Evolutionary conservation across 345 rosid species (phyloP).

Genomic region (Boechera divaricarpa): DNA sequence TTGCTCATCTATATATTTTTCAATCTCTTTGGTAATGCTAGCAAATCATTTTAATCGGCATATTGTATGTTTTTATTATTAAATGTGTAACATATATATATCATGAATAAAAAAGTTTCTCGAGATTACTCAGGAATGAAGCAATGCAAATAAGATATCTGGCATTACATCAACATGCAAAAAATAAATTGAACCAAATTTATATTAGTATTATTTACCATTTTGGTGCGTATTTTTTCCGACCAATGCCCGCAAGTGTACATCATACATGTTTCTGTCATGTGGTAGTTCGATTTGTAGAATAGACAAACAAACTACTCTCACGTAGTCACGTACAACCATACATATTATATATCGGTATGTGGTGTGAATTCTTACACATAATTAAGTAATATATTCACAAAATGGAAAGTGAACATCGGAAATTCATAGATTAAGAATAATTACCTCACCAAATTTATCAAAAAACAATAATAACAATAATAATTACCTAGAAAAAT

Average conservation of each 20-base stretch:
- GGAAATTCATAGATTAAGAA: neutral
- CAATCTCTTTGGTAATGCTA: too few species aligned
- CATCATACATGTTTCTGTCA: conserved; percentile 13
- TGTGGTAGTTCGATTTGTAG: conserved; percentile 33
- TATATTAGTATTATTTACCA: neutral
- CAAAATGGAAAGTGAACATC: conserved; percentile 10
- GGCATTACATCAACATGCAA: too few species aligned
- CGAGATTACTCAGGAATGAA: too few species aligned
- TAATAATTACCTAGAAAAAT: neutral
- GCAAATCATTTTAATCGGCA: too few species aligned
- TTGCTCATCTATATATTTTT: too few species aligned
- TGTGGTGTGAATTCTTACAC: neutral
- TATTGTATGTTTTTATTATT: too few species aligned
- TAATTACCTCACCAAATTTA: too few species aligned
- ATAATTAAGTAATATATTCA: neutral
- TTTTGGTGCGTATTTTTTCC: neutral
- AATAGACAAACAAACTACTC: conserved; percentile 35
- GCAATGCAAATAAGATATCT: too few species aligned
- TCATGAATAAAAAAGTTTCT: too few species aligned
- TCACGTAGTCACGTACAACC: conserved; percentile 38
- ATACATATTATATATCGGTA: conserved; percentile 23
- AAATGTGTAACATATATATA: too few species aligned
- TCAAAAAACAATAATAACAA: neutral
- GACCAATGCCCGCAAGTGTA: conserved; percentile 3
- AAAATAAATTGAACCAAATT: neutral